Evolutionary conservation across 2,329 filamentous ascomycete genomes (phyloP), one percentile per base, ranked within the genome.

Genomic region (Trichoderma harzianum): DNA sequence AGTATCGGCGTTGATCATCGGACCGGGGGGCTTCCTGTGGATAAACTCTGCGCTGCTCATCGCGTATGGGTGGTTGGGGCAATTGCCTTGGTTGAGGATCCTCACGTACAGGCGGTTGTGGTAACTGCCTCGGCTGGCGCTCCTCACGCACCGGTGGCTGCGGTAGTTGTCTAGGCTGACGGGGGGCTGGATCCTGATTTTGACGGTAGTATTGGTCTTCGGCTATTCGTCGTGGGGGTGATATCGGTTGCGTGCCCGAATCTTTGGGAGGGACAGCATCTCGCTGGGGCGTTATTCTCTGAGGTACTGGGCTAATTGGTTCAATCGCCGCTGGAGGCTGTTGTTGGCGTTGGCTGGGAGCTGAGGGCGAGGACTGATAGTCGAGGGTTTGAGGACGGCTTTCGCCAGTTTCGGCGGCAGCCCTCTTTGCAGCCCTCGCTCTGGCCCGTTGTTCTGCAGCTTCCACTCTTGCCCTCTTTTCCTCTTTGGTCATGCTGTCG

Each of bases 401-500:
- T 18, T 71, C 73, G 18, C 72, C 69, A 34, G 76, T 74, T 36
- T 73, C 76, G 57, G 74, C 75, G 74, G 76, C 75, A 64, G 80
- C 76, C 75, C 77, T 79, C 28, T 82, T 80, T 47, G 86, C 86
- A 14, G 84, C 85, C 75, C 85, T 86, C 77, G 95, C 91, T 76
- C 90, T 88, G 21, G 91, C 88, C 57, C 89, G 88, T 75, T 90
- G 86, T 80, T 98, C 95, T 7, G 94, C 94, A 77, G 95, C 92
- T 79, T 94, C 89, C 5, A 95, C 90, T 61, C 93, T 88, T 10
- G 94, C 94, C 74, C 95, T 89, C 81, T 97, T 97, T 82, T 98
- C 95, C 82, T 98, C 95, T 81, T 98, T 98, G 80, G 93, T 97
- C 81, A 98, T 95, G 82, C 93, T 94, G 81, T 92, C 92, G 78